Base-by-base conservation (phyloP, 495 filamentous ascomycete genomes). In the Tuber brumale region DNA sequence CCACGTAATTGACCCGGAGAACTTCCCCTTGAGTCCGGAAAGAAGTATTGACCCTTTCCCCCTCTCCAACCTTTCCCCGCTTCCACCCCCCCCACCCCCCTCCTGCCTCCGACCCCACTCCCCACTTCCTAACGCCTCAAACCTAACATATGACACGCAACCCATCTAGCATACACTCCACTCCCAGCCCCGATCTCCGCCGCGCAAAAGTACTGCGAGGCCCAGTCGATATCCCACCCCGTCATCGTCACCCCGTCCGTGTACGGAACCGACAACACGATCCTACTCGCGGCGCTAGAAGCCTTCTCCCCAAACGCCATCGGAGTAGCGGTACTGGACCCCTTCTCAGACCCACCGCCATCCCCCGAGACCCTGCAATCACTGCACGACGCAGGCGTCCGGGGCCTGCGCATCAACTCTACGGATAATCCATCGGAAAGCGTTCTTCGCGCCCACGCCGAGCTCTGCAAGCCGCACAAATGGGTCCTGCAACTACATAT, bases 251-350 rank as follows among this genome's bases (percentile, higher is more conserved):
- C 57, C n/a, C n/a, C 57, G 57, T 31, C 57, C n/a, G 12, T 66
- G n/a, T 66, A 66, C 27, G 57, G 57, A 66, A 66, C 57, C 57
- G 57, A 66, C 27, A 66, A 66, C 57, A 66, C n/a, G 57, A 66
- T 66, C 27, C 57, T 66, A 18, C 57, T 66, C 14, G 57, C n/a
- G 2, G 57, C 57, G n/a, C 57, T 66, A 31, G 27, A 66, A 66
- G 57, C 57, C 57, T 66, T 66, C 27, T 66, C 57, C 10, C 57
- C 57, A n/a, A 66, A 66, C 12, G 57, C 57, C n/a, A 66, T 66
- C 12, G 57, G 57, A 2, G 57, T 66, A 66, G 57, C 57, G 57
- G 57, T 66, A n/a, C 27, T 66, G 8, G 57, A 66, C 57, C 57
- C 57, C 57, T 66, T 31, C 27, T 66, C 57, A 1, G 57, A 66